A percentile compares a stretch with the other conserved stretches of the same genome.
These are phyloP conservation scores for Pseudocercospora fuligena DNA, from an alignment of 2,329 filamentous ascomycete species.

Conservation along the genomic window DNA sequence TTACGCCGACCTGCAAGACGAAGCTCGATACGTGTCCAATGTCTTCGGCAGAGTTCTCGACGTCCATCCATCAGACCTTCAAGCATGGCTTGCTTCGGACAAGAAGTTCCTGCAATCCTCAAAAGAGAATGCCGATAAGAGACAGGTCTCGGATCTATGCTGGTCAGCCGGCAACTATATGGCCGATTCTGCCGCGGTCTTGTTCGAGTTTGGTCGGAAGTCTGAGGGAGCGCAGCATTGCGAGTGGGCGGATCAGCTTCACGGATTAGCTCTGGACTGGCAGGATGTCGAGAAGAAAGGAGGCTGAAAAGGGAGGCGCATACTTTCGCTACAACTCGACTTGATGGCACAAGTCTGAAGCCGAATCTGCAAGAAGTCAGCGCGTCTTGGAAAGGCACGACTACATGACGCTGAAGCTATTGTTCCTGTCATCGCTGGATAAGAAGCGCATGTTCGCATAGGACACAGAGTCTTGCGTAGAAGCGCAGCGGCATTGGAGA, in stretches of 20 bases:
- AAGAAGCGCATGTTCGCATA: not conserved
- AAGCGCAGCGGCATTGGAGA: not conserved
- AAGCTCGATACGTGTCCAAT: not conserved
- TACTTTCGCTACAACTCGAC: not conserved
- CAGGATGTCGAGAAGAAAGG: slow-evolving; percentile 15
- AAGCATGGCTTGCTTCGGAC: not conserved
- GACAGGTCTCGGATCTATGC: slow-evolving; percentile 5
- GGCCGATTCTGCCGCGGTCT: slow-evolving; percentile 16
- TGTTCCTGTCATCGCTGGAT: not conserved
- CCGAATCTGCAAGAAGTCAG: not conserved
- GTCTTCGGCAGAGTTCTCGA: slow-evolving; percentile 20
- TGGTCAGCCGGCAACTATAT: slow-evolving; percentile 15
- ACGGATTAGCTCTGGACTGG: slow-evolving; percentile 12
- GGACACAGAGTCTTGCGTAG: not conserved
- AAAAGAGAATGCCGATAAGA: slow-evolving; percentile 7
- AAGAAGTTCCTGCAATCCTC: slow-evolving; percentile 9
- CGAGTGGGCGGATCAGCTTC: slow-evolving; percentile 23
- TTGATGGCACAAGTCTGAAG: not conserved
- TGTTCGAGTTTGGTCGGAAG: slow-evolving; percentile 27
- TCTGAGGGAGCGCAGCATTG: slow-evolving; percentile 22
- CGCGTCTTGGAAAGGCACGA: not conserved
- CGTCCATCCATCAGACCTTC: not conserved
- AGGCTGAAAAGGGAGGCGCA: not conserved
- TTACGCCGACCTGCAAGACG: not conserved
- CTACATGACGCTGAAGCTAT: not conserved